These are phyloP conservation scores for Talaromyces adpressus DNA, from an alignment of 495 filamentous ascomycete species.

Conservation along the genomic window DNA sequence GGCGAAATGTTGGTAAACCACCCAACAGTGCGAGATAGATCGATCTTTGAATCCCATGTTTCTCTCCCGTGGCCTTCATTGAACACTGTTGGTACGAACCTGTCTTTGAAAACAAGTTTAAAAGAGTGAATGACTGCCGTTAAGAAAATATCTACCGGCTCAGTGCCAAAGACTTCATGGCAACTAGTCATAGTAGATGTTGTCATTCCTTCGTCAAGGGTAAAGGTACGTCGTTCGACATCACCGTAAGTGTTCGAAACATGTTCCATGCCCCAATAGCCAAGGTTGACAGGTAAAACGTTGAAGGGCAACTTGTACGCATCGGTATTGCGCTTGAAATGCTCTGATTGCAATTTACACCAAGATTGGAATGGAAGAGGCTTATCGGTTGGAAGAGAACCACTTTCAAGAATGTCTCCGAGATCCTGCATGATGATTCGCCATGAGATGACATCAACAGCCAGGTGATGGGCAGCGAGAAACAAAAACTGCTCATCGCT, in stretches of 20 bases:
- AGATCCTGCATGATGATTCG: conserved; percentile 60
- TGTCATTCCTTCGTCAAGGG: conserved; percentile 38
- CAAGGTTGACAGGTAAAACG: conserved; percentile 23
- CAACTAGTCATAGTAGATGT: conserved; percentile 32
- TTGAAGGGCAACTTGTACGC: conserved; percentile 25
- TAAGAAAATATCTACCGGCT: conserved; percentile 47
- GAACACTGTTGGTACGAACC: conserved; percentile 46
- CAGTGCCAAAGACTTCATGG: conserved; percentile 41
- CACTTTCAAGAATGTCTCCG: conserved; percentile 49
- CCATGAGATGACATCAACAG: conserved; percentile 68
- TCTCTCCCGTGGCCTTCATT: conserved; percentile 54
- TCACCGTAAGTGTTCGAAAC: conserved; percentile 42
- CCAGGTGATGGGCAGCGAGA: conserved; percentile 60
- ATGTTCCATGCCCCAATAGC: conserved; percentile 49
- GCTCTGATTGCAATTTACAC: conserved; percentile 41
- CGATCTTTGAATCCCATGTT: conserved; percentile 37
- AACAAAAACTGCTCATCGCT: conserved; percentile 52
- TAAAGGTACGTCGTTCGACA: conserved; percentile 34
- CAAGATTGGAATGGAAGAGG: conserved; percentile 59
- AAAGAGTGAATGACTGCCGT: conserved; percentile 46
- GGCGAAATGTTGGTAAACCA: conserved; percentile 57
- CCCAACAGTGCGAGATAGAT: conserved; percentile 50
- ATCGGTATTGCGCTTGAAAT: conserved; percentile 20
- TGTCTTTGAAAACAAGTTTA: conserved; percentile 40
- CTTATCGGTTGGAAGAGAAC: conserved; percentile 29